Evolutionary conservation across 1,284 basidiomycete genomes (phyloP).

Genomic region (Farysia itapuensis): DNA sequence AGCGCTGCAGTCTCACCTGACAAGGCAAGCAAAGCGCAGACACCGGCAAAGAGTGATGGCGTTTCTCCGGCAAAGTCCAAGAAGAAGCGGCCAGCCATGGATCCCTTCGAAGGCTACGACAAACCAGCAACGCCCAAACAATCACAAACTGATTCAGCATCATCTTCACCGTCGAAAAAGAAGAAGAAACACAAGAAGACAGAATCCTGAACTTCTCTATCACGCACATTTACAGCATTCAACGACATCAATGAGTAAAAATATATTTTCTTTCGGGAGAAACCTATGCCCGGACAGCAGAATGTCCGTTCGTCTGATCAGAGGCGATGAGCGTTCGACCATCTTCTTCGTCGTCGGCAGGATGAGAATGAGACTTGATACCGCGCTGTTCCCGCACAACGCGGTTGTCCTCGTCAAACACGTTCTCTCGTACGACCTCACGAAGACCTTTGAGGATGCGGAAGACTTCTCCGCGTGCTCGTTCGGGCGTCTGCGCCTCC

Average conservation of each 20-base stretch:
- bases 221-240: too few species aligned
- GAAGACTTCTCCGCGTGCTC: constrained; percentile 33
- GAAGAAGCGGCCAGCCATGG: constrained; percentile 32
- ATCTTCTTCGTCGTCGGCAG: not conserved
- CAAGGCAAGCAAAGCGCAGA: not conserved
- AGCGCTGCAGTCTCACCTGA: constrained; percentile 1
- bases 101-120: constrained; percentile 39
- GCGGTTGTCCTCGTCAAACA: constrained; percentile 21
- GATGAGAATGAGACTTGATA: not conserved
- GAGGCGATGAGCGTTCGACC: not conserved
- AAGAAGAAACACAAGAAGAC: constrained; percentile 21
- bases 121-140: constrained; percentile 22
- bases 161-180: constrained; percentile 9
- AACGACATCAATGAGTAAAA: too few species aligned
- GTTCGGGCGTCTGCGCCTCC: constrained; percentile 34
- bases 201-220: too few species aligned
- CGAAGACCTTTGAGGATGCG: constrained; percentile 34
- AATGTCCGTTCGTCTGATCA: too few species aligned
- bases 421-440: constrained; percentile 20
- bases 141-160: not conserved
- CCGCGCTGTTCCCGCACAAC: too few species aligned
- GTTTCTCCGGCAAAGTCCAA: constrained; percentile 1
- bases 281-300: too few species aligned
- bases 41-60: not conserved
- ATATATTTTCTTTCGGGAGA: too few species aligned